These are phyloP conservation scores for Vicia sativa DNA, from an alignment of 306 rosid species.

Conservation along the genomic window DNA sequence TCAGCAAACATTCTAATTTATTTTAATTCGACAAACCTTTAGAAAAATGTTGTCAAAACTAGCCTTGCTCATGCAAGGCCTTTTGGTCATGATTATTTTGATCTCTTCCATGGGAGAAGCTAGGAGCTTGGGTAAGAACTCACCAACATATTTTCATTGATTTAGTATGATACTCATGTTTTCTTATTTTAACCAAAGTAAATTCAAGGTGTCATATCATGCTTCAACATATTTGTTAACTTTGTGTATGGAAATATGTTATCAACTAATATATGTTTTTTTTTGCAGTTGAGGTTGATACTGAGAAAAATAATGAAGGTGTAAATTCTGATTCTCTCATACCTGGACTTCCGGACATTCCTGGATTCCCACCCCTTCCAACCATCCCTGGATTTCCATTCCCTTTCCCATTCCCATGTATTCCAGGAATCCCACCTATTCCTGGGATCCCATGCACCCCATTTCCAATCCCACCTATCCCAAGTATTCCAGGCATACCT, in stretches of 20 bases:
- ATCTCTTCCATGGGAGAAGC: constrained; percentile 5
- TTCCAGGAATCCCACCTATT: not conserved
- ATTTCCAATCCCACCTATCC: not conserved
- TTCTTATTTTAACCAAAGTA: not conserved
- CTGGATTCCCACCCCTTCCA: not conserved
- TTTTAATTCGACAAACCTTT: not conserved
- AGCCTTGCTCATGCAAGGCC: not conserved
- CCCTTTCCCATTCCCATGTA: not conserved
- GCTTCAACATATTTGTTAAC: not conserved
- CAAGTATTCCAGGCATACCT: not conserved
- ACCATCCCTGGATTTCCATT: not conserved
- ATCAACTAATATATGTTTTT: not conserved
- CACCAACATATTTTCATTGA: not conserved
- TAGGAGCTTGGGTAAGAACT: not conserved
- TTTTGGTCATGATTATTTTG: not conserved
- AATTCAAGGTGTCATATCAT: not conserved
- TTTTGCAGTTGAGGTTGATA: not conserved
- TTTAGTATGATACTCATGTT: too few relatives aligned
- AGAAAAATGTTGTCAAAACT: not conserved
- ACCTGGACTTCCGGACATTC: not conserved
- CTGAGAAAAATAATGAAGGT: not conserved
- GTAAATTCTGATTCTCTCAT: not conserved
- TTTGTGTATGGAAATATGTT: not conserved
- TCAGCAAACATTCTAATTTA: not conserved
- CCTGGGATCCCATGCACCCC: not conserved